Conservation (phyloP, 176 grass and related monocot species). For the Triticum urartu region DNA sequence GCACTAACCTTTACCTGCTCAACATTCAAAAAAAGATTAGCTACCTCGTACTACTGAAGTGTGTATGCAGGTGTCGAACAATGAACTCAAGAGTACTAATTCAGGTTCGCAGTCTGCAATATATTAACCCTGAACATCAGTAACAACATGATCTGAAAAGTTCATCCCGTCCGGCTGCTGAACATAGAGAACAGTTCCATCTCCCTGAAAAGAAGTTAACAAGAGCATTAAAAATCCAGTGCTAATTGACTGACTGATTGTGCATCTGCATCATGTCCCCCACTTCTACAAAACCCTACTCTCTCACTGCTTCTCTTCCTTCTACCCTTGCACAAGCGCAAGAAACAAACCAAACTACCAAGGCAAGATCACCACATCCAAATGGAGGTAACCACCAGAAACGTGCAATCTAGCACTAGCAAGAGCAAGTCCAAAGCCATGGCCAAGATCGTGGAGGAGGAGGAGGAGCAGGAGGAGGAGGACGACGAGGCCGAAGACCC, state of each 20-base stretch:
- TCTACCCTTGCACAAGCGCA: conserved; percentile 5
- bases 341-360: not conserved
- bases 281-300: conserved; percentile 50
- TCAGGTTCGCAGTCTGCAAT: not conserved
- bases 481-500: conserved; percentile 1
- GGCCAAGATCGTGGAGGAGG: conserved; percentile 46
- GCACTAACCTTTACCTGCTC: not conserved
- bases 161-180: not conserved
- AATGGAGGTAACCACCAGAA: conserved; percentile 35
- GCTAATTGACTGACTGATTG: conserved; percentile 39
- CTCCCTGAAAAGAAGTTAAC: conserved; percentile 57
- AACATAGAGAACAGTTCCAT: conserved; percentile 24
- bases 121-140: conserved; percentile 14
- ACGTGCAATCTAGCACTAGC: conserved; percentile 1
- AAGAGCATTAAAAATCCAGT: conserved; percentile 23
- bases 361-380: not conserved
- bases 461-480: not conserved
- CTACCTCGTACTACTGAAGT: conserved; percentile 28
- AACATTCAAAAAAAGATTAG: not conserved
- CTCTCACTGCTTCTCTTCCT: not conserved
- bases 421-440: conserved; percentile 44
- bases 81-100: not conserved
- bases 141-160: conserved; percentile 12
- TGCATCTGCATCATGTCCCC: not conserved
- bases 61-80: not conserved